Evolutionary conservation across 2,329 filamentous ascomycete species (phyloP).

Genomic region (Endocalyx cinctus): DNA sequence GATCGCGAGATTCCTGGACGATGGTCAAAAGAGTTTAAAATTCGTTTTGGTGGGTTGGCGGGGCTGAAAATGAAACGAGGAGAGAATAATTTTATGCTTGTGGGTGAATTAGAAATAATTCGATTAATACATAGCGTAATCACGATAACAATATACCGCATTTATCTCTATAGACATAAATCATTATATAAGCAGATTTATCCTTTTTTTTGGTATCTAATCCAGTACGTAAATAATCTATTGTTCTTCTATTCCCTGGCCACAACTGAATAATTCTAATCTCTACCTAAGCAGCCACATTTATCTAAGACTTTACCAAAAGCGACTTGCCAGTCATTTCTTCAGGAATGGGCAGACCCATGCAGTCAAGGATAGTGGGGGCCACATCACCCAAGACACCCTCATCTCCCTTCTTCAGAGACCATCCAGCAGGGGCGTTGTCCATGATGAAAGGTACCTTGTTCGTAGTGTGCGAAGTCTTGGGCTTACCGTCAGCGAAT

Average conservation of each 20-base stretch:
- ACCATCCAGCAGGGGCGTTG: conserved; percentile 88
- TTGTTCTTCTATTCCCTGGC: no score
- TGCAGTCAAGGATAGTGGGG: conserved; percentile 83
- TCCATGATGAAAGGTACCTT: conserved; percentile 98
- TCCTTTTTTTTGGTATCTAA: no score
- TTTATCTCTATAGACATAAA: no score
- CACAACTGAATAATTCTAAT: no score
- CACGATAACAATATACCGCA: no score
- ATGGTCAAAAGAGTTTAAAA: conserved; percentile 19
- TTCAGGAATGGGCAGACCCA: conserved; percentile 85
- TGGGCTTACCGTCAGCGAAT: conserved; percentile 89
- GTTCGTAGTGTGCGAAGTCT: conserved; percentile 97
- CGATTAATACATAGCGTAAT: no score
- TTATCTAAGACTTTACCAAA: conserved; percentile 65
- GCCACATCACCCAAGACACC: conserved; percentile 97
- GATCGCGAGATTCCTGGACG: conserved; percentile 20
- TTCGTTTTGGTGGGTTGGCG: conserved; percentile 28
- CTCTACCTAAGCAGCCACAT: conserved; percentile 3
- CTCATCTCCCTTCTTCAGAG: conserved; percentile 67
- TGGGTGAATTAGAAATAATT: no score
- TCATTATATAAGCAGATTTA: no score
- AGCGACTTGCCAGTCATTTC: conserved; percentile 90
- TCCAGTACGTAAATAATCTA: conserved; percentile 8
- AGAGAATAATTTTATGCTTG: no score
- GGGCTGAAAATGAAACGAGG: conserved; percentile 19